A percentile compares a stretch with the other conserved stretches of the same genome.
phyloP scores from a whole-genome alignment of 768 basidiomycete species.

The Leccinum boreale region DNA sequence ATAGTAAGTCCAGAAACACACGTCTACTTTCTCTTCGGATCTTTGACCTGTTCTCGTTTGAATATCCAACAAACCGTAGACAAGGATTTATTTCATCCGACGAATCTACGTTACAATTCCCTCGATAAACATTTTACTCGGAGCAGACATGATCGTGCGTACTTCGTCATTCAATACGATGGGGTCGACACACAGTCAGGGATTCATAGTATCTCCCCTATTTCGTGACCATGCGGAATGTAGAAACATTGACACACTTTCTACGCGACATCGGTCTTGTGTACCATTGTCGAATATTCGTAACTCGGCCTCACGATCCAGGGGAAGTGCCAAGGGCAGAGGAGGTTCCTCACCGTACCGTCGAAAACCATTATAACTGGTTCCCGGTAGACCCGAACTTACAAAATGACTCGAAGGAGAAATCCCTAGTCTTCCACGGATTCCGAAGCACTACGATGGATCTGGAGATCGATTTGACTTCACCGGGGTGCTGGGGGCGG shows the following conservation, averaged over 20 bases:
- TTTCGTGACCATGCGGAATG: slow-evolving; percentile 47
- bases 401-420: slow-evolving; percentile 34
- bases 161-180: not conserved
- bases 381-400: slow-evolving; percentile 31
- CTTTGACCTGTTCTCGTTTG: not conserved
- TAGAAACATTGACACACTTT: slow-evolving; percentile 49
- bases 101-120: slow-evolving; percentile 37
- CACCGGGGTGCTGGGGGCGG: not conserved
- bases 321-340: slow-evolving; percentile 23
- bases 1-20: slow-evolving; percentile 40
- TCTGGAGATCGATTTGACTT: slow-evolving; percentile 14
- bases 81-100: slow-evolving; percentile 46
- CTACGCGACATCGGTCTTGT: slow-evolving; percentile 30
- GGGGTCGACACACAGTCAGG: too few species aligned
- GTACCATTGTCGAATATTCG: not conserved
- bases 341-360: slow-evolving; percentile 20
- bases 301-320: slow-evolving; percentile 3
- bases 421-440: slow-evolving; percentile 1
- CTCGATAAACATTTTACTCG: slow-evolving; percentile 51
- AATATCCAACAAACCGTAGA: slow-evolving; percentile 39
- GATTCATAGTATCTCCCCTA: slow-evolving; percentile 47
- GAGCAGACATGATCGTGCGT: slow-evolving; percentile 51
- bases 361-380: slow-evolving; percentile 23
- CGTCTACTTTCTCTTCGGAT: not conserved
- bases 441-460: slow-evolving; percentile 7